Base-by-base conservation (phyloP, 257 asterid genomes). In the Paulownia fortunei region DNA sequence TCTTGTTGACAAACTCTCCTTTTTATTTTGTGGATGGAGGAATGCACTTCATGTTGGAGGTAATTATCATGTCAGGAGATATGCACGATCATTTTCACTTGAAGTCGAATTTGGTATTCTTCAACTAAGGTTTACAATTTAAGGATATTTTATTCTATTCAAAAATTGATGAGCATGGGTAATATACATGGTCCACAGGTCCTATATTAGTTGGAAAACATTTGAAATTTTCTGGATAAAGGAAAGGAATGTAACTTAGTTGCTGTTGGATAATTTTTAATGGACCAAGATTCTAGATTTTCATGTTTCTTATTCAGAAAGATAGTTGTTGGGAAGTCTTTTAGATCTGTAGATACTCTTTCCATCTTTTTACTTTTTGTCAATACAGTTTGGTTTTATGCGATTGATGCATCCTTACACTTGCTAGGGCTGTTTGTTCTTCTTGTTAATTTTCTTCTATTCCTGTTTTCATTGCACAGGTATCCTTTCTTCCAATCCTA, bases 11-110 rank as follows among this genome's bases (percentile, higher is more conserved):
- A 6, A 95, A 95, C 87, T 95, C 97, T 65, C 98, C 99, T 16
- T 95, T 87, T 81, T 89, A 90, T 84, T 93, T 95, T 81, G 99
- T 95, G 75, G 98, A 95, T 83, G 99, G 99, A 81, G 99, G 99
- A 77, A 88, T 95, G 98, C 90, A 85, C 71, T 95, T 82, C 86
- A 86, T 93, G 92, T 78, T 94, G 91, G 92, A 92, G 98, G 98
- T 94, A 88, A 79, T 32, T 74, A 39, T 72, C 21, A 44, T 42
- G 56, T 73, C 24, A 16, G 72, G 9, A 58, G 61, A 70, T 15
- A 60, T 39, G 56, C 67, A n/a, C 47, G 27, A 55, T 72, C 54
- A 72, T 34, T 58, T 72, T 18, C 47, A 46, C 60, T 79, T 74
- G 72, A 19, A 62, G 47, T 44, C 54, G 58, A 15, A 68, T 69